Conservation (phyloP, 2,329 filamentous ascomycete genomes). For the Claviceps sp. region DNA sequence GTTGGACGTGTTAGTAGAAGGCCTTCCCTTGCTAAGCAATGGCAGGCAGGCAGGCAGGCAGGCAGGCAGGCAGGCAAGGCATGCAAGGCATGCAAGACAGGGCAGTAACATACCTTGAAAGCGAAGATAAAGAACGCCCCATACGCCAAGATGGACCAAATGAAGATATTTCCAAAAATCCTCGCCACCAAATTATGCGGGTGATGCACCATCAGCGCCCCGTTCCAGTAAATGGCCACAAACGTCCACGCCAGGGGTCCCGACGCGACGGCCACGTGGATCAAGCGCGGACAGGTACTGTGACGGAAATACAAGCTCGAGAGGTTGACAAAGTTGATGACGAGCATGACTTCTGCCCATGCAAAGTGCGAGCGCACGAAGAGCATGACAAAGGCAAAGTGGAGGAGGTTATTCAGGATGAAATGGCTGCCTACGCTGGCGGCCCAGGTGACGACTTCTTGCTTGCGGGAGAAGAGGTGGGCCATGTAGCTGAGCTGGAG, state of each 20-base stretch:
- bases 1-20: not conserved
- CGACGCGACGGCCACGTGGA: conserved; percentile 63
- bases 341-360: conserved; percentile 61
- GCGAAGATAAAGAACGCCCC: conserved; percentile 62
- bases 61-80: too few species aligned
- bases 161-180: conserved; percentile 74
- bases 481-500: conserved; percentile 64
- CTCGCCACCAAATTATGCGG: conserved; percentile 53
- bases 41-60: too few species aligned
- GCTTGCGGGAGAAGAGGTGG: conserved; percentile 59
- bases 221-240: conserved; percentile 79
- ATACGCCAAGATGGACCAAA: conserved; percentile 71
- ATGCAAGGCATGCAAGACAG: not conserved
- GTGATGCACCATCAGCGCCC: conserved; percentile 66
- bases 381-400: conserved; percentile 71
- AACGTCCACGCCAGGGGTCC: conserved; percentile 76
- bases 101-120: conserved; percentile 44
- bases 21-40: not conserved
- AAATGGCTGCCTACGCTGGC: conserved; percentile 74
- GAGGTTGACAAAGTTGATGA: conserved; percentile 75
- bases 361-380: conserved; percentile 66
- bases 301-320: conserved; percentile 70
- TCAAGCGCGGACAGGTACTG: conserved; percentile 54
- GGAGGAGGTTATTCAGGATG: conserved; percentile 71
- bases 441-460: conserved; percentile 51